Conservation (phyloP, 2,329 filamentous ascomycete species). For the Fusarium mundagurra region DNA sequence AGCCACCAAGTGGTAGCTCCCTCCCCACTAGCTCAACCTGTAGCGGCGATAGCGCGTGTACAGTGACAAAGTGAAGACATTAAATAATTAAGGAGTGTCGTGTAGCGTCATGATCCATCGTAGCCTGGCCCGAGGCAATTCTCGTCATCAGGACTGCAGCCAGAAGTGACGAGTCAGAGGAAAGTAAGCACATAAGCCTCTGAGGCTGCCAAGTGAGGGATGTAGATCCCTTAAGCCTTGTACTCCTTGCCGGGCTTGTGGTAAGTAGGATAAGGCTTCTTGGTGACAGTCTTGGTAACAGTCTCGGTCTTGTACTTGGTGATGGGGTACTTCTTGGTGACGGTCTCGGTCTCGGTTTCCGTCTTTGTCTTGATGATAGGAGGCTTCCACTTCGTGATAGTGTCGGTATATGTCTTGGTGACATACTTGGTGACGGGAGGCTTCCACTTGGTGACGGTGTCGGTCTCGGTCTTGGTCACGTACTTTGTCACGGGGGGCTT, state of each 20-base stretch:
- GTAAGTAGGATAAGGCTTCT: background rate
- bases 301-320: constrained; percentile 21
- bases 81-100: constrained; percentile 19
- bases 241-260: constrained; percentile 16
- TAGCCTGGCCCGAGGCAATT: background rate
- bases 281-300: background rate
- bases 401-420: constrained; percentile 3
- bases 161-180: background rate
- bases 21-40: background rate
- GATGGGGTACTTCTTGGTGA: constrained; percentile 12
- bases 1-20: background rate
- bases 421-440: constrained; percentile 2
- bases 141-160: background rate
- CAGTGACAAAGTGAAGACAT: background rate
- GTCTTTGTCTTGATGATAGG: background rate
- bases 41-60: background rate
- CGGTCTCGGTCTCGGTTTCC: background rate
- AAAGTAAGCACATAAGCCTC: background rate
- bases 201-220: background rate
- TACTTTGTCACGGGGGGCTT: constrained; percentile 16
- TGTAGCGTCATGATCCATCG: background rate
- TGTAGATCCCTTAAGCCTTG: background rate
- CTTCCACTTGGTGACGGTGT: constrained; percentile 1
- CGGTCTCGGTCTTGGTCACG: constrained; percentile 2
- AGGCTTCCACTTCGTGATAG: background rate